phyloP scores from a whole-genome alignment of 495 filamentous ascomycete genomes.

The Talaromyces thailandensis region DNA sequence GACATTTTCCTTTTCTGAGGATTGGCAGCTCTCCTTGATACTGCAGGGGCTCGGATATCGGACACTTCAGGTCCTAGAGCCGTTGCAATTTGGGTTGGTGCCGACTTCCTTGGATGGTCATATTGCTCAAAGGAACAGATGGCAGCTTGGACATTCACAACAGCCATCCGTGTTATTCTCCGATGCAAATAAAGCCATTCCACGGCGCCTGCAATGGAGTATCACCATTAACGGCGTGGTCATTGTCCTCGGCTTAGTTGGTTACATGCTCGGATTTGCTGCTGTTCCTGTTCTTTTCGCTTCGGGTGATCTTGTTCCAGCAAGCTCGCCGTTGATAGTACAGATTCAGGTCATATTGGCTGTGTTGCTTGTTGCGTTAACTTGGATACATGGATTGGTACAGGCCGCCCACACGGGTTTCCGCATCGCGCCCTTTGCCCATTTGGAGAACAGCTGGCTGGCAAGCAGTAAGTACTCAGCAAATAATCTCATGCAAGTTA shows the following conservation, averaged over 20 bases:
- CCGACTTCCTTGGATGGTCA: conserved; percentile 38
- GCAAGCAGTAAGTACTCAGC: conserved; percentile 4
- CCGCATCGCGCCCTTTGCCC: conserved; percentile 18
- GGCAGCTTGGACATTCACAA: conserved; percentile 31
- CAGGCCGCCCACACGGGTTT: conserved; percentile 14
- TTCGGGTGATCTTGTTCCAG: conserved; percentile 13
- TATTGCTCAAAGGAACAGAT: conserved; percentile 41
- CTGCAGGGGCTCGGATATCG: conserved; percentile 33
- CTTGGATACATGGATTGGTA: conserved; percentile 20
- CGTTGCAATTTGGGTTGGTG: conserved; percentile 42
- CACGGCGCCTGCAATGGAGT: conserved; percentile 12
- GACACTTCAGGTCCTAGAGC: conserved; percentile 38
- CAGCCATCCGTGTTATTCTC: conserved; percentile 17
- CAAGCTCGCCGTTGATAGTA: neutral
- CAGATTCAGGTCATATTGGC: conserved; percentile 14
- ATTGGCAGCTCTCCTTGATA: conserved; percentile 37
- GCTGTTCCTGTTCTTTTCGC: conserved; percentile 16
- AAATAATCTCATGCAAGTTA: conserved; percentile 7
- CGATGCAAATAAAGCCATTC: conserved; percentile 7
- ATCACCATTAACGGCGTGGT: conserved; percentile 19
- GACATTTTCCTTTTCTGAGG: conserved; percentile 40
- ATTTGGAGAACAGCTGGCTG: conserved; percentile 28
- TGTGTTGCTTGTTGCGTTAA: conserved; percentile 9
- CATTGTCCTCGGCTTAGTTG: conserved; percentile 16
- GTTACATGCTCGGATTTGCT: conserved; percentile 14